phyloP scores from a whole-genome alignment of 2,329 filamentous ascomycete genomes.

The Fusarium anthophilum region DNA sequence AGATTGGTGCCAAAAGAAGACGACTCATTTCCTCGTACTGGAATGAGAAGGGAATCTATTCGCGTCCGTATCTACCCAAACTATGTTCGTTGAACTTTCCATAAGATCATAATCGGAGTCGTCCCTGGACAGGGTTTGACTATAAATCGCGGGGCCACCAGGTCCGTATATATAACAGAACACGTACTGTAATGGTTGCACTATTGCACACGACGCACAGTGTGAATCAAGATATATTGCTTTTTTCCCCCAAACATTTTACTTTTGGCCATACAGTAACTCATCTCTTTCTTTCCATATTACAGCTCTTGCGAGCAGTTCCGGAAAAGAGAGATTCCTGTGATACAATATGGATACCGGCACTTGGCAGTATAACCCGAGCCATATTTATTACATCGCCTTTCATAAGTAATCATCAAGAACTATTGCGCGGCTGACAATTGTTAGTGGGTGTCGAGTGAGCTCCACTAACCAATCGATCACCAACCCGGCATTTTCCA shows the following conservation, averaged over 20 bases:
- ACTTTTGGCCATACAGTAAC: background rate
- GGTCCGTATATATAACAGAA: too few relatives aligned
- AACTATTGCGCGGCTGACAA: background rate
- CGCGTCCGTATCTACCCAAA: background rate
- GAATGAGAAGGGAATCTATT: background rate
- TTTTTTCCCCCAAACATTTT: background rate
- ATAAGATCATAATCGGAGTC: background rate
- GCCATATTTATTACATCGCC: too few relatives aligned
- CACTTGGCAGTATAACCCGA: background rate
- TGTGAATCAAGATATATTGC: background rate
- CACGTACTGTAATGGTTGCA: background rate
- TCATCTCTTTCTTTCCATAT: background rate
- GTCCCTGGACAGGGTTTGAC: background rate
- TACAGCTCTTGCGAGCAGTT: background rate
- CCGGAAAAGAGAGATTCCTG: background rate
- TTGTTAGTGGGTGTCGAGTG: conserved; percentile 2
- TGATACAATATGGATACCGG: background rate
- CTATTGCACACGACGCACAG: background rate
- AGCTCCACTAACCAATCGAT: conserved; percentile 31
- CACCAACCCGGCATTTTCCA: conserved; percentile 1
- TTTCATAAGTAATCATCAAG: background rate
- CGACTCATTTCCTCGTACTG: background rate
- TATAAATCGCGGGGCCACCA: background rate
- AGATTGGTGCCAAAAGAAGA: background rate
- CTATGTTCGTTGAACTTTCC: background rate